A percentile compares a stretch with the other conserved stretches of the same genome.
phyloP scores from a whole-genome alignment of 2,329 filamentous ascomycete species.

The Lachnellula suecica region DNA sequence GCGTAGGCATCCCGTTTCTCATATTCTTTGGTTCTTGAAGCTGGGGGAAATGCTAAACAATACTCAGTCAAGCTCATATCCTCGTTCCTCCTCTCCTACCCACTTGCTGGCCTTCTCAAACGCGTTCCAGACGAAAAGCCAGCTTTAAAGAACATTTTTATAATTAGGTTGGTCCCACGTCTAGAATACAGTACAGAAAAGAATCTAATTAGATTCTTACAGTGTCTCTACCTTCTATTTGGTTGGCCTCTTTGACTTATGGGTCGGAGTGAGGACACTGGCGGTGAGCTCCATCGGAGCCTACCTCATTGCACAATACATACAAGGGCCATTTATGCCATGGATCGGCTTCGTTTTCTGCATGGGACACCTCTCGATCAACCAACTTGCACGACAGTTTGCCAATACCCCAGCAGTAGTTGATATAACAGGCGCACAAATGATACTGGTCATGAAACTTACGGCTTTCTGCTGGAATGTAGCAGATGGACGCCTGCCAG shows the following conservation, averaged over 20 bases:
- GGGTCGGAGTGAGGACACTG: conserved; percentile 79
- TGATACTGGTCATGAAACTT: conserved; percentile 98
- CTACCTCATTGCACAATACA: conserved; percentile 79
- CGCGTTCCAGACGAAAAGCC: conserved; percentile 84
- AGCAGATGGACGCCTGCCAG: conserved; percentile 81
- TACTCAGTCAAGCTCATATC: conserved; percentile 86
- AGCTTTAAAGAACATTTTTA: conserved; percentile 84
- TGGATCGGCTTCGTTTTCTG: conserved; percentile 93
- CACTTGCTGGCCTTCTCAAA: conserved; percentile 84
- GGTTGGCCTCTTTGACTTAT: conserved; percentile 89
- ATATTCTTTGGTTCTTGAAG: background rate
- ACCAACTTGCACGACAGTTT: conserved; percentile 80
- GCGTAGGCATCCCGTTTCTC: conserved; percentile 41
- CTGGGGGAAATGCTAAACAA: conserved; percentile 5
- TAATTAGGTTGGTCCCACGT: conserved; percentile 59
- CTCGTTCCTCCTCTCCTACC: conserved; percentile 89
- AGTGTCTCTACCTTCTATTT: conserved; percentile 87
- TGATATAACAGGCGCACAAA: conserved; percentile 94
- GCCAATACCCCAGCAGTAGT: conserved; percentile 63
- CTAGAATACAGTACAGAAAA: background rate
- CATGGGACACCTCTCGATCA: conserved; percentile 93
- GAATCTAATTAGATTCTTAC: conserved; percentile 9
- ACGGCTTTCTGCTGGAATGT: conserved; percentile 98
- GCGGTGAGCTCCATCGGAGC: conserved; percentile 75
- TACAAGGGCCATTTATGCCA: conserved; percentile 92